Conservation (phyloP, 1,139 yeast species). For the Taiozyma sp. region DNA sequence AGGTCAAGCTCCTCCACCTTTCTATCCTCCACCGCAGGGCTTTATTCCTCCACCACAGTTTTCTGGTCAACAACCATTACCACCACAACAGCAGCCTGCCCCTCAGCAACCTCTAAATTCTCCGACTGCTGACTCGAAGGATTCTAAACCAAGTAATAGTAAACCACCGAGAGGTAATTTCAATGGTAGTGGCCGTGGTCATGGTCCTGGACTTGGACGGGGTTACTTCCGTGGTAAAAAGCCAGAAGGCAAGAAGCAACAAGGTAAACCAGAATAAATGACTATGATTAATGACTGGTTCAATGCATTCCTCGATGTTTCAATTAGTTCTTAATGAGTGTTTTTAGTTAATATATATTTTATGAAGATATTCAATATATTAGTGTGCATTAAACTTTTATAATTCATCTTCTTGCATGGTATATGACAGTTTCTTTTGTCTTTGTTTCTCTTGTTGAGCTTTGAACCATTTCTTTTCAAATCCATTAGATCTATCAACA, state of each 20-base stretch:
- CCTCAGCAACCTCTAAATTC: neutral
- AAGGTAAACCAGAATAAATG: neutral
- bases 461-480: conserved; percentile 62
- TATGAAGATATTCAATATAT: too few species aligned
- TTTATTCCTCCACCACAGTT: conserved; percentile 9
- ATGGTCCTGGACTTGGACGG: conserved; percentile 13
- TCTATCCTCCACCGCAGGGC: conserved; percentile 13
- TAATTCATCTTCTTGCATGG: conserved; percentile 32
- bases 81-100: conserved; percentile 10
- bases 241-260: neutral
- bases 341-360: neutral
- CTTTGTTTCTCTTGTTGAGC: conserved; percentile 45
- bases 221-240: neutral
- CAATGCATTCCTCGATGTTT: neutral
- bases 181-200: conserved; percentile 25
- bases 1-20: conserved; percentile 6
- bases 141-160: neutral
- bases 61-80: neutral
- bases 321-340: neutral
- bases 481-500: conserved; percentile 87
- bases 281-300: neutral
- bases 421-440: conserved; percentile 30
- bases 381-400: too few species aligned
- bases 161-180: conserved; percentile 13
- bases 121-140: neutral